Base-by-base conservation (phyloP, 208 protist genomes). In the Leishmania braziliensis region DNA sequence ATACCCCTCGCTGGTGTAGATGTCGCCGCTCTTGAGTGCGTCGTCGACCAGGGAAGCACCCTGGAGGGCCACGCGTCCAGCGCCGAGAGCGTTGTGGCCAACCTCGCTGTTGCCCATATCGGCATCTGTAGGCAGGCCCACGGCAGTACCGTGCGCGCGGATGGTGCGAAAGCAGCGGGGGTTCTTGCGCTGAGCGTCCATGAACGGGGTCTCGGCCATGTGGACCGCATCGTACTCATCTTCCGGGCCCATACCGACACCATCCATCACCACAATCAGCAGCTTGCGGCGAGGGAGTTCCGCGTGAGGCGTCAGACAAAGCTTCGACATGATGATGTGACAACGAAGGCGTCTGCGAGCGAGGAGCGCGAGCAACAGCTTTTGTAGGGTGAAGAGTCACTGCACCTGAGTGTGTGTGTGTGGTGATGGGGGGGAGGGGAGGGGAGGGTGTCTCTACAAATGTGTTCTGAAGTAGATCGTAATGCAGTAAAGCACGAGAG, bases 61-160 rank as follows among this genome's bases (percentile, higher is more conserved):
- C 86, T 99, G 97, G 72, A 97, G 84, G 23, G 93, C 91, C 20
- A 99, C 93, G 65, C 97, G 93, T 62, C 98, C 98, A 3, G 95
- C 90, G 63, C 98, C 98, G 78, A 99, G 93, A 8, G 97, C 96
- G 86, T 99, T 99, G 90, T 99, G 98, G 50, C 98, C 98, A 12
- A 99, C 98, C 85, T 99, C 97, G 79, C 94, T 98, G 92, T 99
- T 99, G 58, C 98, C 98, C 97, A 99, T 99, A 80, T 99, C 98
- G 5, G 95, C 95, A 68, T 98, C 96, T 14, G 95, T 96, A 16
- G 98, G 98, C 69, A 99, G 90, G 23, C 98, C 98, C 18, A 99
- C 98, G 3, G 96, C 89, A 5, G 90, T 97, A 63, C 98, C 98
- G 87, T 99, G 97, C 2, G 97, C 97, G 60, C 96, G 90, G 82